Evolutionary conservation across 495 filamentous ascomycete species (phyloP), one percentile per base, ranked within the genome.

Genomic region (Trichoderma reesei): DNA sequence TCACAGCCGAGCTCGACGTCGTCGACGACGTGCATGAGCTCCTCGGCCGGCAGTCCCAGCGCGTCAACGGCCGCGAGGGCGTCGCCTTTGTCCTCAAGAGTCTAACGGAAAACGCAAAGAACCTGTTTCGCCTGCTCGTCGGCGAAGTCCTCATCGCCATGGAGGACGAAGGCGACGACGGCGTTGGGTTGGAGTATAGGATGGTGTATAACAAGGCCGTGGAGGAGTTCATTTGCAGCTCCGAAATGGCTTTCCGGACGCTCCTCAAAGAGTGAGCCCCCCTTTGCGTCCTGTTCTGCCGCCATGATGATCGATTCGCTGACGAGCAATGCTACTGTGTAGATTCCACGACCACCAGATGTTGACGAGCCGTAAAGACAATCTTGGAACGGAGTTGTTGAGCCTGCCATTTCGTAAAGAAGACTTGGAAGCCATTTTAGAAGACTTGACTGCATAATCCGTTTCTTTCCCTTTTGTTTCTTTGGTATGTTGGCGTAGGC

Each of bases 331-430:
- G 31, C 16, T 54, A 11, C 11, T 37, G 59, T 67, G 0, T 61
- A 88, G 85, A 73, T 96, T 98, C 74, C 90, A 96, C 71, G 94
- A 98, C 68, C 94, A 98, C 76, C 90, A 96, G 69, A 98, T 98
- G 88, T 85, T 98, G 65, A 88, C 88, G 26, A 91, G 86, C 63
- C 84, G 87, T 65, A 92, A 91, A 76, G 93, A 98, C 78, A 82
- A 81, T 2, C 78, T 88, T 63, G 94, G 94, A 0, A 89, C 87
- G 41, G 95, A 98, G 70, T 78, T 93, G 14, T 74, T 98, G 39
- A 88, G 88, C 61, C 85, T 96, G 14, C 95, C 94, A 5, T 88
- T 96, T 70, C 82, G 88, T 63, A 88, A 86, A 67, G 91, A 96
- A 65, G 94, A 98, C 71, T 82, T 98, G 70, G 93, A 96, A 74